phyloP scores from a whole-genome alignment of 2,329 filamentous ascomycete genomes.

The Trichoderma guizhouense region DNA sequence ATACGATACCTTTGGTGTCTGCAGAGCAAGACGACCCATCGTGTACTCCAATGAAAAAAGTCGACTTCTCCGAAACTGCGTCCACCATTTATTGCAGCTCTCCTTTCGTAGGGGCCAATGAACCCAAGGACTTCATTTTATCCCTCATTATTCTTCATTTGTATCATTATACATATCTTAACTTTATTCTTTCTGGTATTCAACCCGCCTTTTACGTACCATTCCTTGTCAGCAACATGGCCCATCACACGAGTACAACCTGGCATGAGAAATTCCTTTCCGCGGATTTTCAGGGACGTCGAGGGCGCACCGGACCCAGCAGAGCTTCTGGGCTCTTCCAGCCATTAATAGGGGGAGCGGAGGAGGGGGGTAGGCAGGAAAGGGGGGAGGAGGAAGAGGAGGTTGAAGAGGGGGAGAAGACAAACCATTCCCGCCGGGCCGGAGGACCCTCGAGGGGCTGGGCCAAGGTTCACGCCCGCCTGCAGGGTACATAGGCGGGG shows the following conservation, averaged over 20 bases:
- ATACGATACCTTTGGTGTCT: slow-evolving; percentile 23
- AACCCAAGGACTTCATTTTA: slow-evolving; percentile 2
- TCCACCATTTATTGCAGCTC: slow-evolving; percentile 27
- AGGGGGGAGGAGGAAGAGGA: too few species aligned
- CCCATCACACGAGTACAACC: background rate
- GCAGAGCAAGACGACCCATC: background rate
- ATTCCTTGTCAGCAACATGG: background rate
- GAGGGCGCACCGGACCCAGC: background rate
- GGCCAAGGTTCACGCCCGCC: background rate
- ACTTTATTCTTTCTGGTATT: background rate
- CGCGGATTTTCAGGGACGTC: background rate
- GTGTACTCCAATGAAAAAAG: background rate
- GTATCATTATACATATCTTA: too few species aligned
- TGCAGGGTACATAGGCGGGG: background rate
- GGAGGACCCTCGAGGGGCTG: background rate
- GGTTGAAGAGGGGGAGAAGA: background rate
- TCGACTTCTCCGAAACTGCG: slow-evolving; percentile 37
- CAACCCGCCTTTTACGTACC: background rate
- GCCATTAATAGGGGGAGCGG: background rate
- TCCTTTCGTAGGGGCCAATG: slow-evolving; percentile 21
- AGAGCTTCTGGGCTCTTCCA: background rate
- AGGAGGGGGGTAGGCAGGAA: too few species aligned
- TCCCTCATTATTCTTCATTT: too few species aligned
- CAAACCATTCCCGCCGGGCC: background rate
- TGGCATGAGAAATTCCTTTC: background rate